A percentile compares a stretch with the other conserved stretches of the same genome.
Evolutionary conservation across 2,329 filamentous ascomycete species (phyloP).

Genomic region (Dactylonectria estremocensis): DNA sequence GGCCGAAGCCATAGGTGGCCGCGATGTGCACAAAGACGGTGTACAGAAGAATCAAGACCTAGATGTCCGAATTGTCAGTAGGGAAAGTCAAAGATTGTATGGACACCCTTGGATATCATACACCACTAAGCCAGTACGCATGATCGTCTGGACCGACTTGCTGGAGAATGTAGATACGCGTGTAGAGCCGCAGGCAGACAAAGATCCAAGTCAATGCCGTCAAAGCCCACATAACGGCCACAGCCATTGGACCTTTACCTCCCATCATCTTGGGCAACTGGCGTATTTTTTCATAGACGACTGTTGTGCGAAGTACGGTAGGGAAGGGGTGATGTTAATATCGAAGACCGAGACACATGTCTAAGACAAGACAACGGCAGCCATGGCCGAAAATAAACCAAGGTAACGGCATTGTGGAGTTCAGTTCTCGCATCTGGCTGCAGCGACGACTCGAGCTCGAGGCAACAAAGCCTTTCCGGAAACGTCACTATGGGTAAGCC

Average conservation of each 20-base stretch:
- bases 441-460: not conserved
- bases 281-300: not conserved
- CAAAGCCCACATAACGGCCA: slow-evolving; percentile 47
- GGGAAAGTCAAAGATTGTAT: not conserved
- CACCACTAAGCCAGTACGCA: slow-evolving; percentile 45
- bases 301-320: not conserved
- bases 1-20: slow-evolving; percentile 53
- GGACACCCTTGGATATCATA: slow-evolving; percentile 1
- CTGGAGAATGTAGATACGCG: slow-evolving; percentile 48
- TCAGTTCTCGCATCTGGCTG: not conserved
- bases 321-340: not conserved
- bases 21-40: slow-evolving; percentile 51
- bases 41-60: slow-evolving; percentile 50
- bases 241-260: slow-evolving; percentile 38
- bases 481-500: not conserved
- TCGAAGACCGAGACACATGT: slow-evolving; percentile 5
- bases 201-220: slow-evolving; percentile 48
- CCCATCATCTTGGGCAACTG: slow-evolving; percentile 34
- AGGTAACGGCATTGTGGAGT: not conserved
- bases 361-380: not conserved
- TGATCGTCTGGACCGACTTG: slow-evolving; percentile 53
- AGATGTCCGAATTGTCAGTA: not conserved
- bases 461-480: slow-evolving; percentile 13
- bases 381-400: slow-evolving; percentile 11
- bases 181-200: slow-evolving; percentile 55